Conservation (phyloP, 2,329 filamentous ascomycete species). For the Diaporthe sp. region DNA sequence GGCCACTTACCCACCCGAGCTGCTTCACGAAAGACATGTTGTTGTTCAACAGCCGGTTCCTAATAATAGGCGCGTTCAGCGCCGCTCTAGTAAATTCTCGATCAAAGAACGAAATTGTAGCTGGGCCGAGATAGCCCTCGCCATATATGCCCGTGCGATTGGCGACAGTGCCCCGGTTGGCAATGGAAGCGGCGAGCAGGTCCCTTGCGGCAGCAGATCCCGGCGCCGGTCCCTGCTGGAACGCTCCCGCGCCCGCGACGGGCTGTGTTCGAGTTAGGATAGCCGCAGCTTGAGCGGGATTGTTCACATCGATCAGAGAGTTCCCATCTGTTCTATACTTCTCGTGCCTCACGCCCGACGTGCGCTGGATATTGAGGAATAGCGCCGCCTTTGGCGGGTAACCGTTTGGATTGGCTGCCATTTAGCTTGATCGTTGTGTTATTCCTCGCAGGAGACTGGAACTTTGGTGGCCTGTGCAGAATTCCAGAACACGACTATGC, state of each 20-base stretch:
- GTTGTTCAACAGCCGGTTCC: accelerated
- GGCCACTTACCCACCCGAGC: constrained; percentile 4
- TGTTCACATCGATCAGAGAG: neutral
- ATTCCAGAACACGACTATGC: neutral
- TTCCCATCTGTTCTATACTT: neutral
- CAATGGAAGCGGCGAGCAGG: neutral
- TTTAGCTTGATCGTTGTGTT: neutral
- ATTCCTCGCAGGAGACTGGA: neutral
- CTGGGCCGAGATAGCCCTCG: too few relatives aligned
- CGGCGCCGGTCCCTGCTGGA: neutral
- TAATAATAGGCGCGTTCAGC: too few relatives aligned
- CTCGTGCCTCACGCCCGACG: neutral
- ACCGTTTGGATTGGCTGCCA: neutral
- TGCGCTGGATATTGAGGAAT: neutral
- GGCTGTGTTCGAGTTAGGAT: neutral
- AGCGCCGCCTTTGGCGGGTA: neutral
- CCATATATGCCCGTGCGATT: neutral
- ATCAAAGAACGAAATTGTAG: too few relatives aligned
- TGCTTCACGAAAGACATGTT: constrained; percentile 7
- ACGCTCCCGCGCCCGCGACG: neutral
- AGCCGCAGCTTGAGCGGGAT: too few relatives aligned
- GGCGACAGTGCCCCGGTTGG: neutral
- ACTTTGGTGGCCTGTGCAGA: neutral
- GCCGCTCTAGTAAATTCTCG: too few relatives aligned
- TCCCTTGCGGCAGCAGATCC: neutral